Evolutionary conservation across 2,329 filamentous ascomycete genomes (phyloP).

Genomic region (Neocucurbitaria cava): DNA sequence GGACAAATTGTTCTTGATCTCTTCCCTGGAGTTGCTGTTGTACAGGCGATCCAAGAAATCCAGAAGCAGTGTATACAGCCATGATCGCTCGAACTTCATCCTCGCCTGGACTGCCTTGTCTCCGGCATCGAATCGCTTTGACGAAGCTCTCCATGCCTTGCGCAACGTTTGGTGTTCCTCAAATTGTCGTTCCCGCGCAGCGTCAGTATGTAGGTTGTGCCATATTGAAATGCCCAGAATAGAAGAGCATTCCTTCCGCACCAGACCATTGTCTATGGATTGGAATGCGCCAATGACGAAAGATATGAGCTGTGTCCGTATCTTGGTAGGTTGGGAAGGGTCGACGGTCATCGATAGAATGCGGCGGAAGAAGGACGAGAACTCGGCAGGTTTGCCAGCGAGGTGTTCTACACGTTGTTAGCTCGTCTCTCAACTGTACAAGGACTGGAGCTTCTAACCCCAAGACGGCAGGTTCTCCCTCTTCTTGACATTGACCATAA

Average conservation of each 20-base stretch:
- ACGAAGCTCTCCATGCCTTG: conserved; percentile 89
- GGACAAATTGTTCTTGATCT: conserved; percentile 66
- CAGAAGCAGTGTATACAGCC: conserved; percentile 85
- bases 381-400: conserved; percentile 76
- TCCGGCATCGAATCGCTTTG: conserved; percentile 84
- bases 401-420: conserved; percentile 70
- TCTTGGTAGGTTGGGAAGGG: conserved; percentile 50
- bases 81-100: conserved; percentile 88
- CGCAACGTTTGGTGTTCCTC: conserved; percentile 75
- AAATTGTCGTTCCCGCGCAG: conserved; percentile 74
- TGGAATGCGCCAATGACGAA: conserved; percentile 94
- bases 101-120: conserved; percentile 80
- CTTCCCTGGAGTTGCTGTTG: conserved; percentile 40
- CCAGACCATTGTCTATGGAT: conserved; percentile 84
- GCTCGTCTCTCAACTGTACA: conserved; percentile 18
- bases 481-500: conserved; percentile 87
- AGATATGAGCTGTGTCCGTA: conserved; percentile 79
- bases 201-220: conserved; percentile 87
- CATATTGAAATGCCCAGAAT: conserved; percentile 94
- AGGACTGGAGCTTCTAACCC: conserved; percentile 62
- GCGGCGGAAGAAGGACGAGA: conserved; percentile 87
- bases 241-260: conserved; percentile 95
- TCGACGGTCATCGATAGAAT: conserved; percentile 83
- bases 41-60: conserved; percentile 83
- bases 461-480: conserved; percentile 87